Evolutionary conservation across 257 asterid species (phyloP).

Genomic region (Solanum medicagineum): DNA sequence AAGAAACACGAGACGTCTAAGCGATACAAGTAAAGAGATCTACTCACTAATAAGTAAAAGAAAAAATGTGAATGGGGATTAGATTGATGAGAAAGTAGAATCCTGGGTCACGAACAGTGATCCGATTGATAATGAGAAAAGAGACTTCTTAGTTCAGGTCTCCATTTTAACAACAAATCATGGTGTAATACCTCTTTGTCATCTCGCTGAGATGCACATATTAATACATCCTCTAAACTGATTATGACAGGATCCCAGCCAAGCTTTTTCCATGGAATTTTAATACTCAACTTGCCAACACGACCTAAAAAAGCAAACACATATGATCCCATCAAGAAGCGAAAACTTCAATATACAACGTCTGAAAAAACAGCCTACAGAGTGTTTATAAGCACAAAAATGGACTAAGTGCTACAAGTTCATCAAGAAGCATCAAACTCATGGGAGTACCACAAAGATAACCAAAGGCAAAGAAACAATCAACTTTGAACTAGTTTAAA

Average conservation of each 20-base stretch:
- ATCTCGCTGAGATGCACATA: constrained; percentile 68
- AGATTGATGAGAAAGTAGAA: neutral
- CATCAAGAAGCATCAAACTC: neutral
- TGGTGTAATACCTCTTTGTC: constrained; percentile 57
- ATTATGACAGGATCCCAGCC: constrained; percentile 95
- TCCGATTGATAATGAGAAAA: neutral
- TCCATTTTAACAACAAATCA: neutral
- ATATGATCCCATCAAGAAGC: neutral
- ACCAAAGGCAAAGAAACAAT: neutral
- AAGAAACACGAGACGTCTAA: neutral
- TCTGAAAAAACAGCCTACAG: neutral
- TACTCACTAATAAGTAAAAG: neutral
- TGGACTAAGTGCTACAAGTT: neutral
- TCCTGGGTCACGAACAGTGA: neutral
- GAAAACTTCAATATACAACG: neutral
- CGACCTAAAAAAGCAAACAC: constrained; percentile 39
- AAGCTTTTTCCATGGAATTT: constrained; percentile 97
- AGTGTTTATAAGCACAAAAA: neutral
- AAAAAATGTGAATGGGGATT: neutral
- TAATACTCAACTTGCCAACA: constrained; percentile 88
- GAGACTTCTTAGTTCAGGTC: neutral
- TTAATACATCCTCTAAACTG: constrained; percentile 68
- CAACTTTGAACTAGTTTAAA: neutral
- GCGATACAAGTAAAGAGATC: neutral
- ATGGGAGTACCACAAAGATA: neutral